These are phyloP conservation scores for Fraxinus americana DNA, from an alignment of 257 asterid genomes.

Conservation along the genomic window DNA sequence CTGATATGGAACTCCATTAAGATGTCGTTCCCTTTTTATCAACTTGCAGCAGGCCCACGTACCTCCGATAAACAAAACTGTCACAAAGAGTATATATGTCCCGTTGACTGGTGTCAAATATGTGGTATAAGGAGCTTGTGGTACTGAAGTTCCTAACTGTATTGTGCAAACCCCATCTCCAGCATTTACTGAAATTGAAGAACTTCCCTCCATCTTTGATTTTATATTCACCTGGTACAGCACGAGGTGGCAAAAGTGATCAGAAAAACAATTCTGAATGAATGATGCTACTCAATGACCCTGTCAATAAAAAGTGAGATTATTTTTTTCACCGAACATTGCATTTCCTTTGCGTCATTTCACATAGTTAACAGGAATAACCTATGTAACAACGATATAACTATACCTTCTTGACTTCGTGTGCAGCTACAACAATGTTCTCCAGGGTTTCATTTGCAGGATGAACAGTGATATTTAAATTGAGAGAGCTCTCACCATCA, in stretches of 20 bases:
- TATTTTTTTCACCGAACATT: background rate
- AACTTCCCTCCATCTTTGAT: slow-evolving; percentile 28
- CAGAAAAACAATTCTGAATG: background rate
- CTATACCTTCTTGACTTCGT: slow-evolving; percentile 50
- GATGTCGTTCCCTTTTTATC: slow-evolving; percentile 35
- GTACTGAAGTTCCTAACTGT: slow-evolving; percentile 31
- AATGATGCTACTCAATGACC: too few species aligned
- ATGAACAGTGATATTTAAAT: slow-evolving; percentile 26
- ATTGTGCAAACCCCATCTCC: slow-evolving; percentile 44
- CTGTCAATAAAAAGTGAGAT: background rate
- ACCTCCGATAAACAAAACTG: slow-evolving; percentile 50
- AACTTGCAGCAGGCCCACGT: slow-evolving; percentile 48
- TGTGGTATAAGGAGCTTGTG: slow-evolving; percentile 23
- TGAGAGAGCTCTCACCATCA: slow-evolving; percentile 29
- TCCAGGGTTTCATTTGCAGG: slow-evolving; percentile 24
- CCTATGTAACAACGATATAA: background rate
- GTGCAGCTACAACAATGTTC: slow-evolving; percentile 34
- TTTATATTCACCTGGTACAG: slow-evolving; percentile 49
- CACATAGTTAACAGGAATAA: slow-evolving; percentile 2
- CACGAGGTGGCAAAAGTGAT: slow-evolving; percentile 19
- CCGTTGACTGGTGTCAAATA: slow-evolving; percentile 48
- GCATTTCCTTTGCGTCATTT: background rate
- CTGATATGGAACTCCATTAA: slow-evolving; percentile 51
- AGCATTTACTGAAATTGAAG: slow-evolving; percentile 38
- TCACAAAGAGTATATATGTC: slow-evolving; percentile 43